Evolutionary conservation across 768 basidiomycete genomes (phyloP), one percentile per base, ranked within the genome.

Genomic region (Psilocybe sp.): DNA sequence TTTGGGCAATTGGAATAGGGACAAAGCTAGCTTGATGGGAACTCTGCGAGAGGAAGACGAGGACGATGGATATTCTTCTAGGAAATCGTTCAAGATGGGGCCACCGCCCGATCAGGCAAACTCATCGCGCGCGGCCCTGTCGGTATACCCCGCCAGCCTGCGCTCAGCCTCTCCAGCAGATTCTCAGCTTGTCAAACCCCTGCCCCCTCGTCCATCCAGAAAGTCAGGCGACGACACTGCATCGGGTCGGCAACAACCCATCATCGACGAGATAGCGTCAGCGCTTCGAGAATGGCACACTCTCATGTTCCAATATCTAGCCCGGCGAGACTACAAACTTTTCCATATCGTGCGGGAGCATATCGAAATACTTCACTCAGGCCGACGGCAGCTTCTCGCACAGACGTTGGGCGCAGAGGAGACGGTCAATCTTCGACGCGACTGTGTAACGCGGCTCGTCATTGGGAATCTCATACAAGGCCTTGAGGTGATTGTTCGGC

Each of bases 201-300:
- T 87, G 5, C 93, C 92, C 8, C 94, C 92, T 3, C 82, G 97
- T 39, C 96, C 96, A 5, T 91, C 89, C n/a, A 79, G 98, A 42
- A 95, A 94, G 55, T 91, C 92, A 9, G 92, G 92, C 34, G 96
- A 97, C 63, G 95, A 98, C 58, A 98, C 96, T 2, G 77, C 81
- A 3, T 85, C 87, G 0, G 96, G 96, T 9, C 75, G 77, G 16
- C 71, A 67, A 2, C 94, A 97, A 62, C 96, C 96, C 9, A 87
- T 98, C 62, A 84, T 98, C 44, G 96, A 98, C 69, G 96, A 98
- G 73, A 96, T 98, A 56, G 92, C 96, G 0, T 96, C 92, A 7
- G 95, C 96, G 0, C 72, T 98, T 39, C 84, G 96, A 35, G 96
- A 98, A 80, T 98, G 95, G 94, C 89, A 96, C 61, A 81, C 82